A percentile compares a stretch with the other conserved stretches of the same genome.
Evolutionary conservation across 176 grass and related monocot species (phyloP).

Genomic region (Melocanna baccifera): DNA sequence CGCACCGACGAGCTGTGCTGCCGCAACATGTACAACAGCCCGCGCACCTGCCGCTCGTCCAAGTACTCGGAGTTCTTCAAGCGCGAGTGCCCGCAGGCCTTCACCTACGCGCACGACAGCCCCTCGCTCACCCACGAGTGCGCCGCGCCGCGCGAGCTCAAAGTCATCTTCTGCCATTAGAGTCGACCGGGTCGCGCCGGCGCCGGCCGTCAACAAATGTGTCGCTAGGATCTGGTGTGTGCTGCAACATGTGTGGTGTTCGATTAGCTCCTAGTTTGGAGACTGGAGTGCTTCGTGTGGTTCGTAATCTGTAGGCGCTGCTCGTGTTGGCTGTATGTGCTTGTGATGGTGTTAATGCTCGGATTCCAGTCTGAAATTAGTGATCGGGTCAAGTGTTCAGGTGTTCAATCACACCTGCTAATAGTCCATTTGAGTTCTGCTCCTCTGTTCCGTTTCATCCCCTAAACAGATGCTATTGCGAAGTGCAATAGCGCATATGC

Average conservation of each 20-base stretch:
- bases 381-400: not conserved
- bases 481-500: not conserved
- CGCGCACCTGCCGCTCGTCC: conserved; percentile 63
- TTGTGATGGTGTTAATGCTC: not conserved
- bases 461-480: not conserved
- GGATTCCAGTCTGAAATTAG: conserved; percentile 9
- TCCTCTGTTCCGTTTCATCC: not conserved
- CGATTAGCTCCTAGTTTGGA: not conserved
- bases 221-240: not conserved
- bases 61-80: conserved; percentile 95
- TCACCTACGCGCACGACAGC: conserved; percentile 91
- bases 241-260: conserved; percentile 5
- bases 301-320: not conserved
- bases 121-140: conserved; percentile 76
- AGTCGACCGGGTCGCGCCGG: not conserved
- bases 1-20: conserved; percentile 89
- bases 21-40: conserved; percentile 82
- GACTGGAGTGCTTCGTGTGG: not conserved
- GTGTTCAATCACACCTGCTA: not conserved
- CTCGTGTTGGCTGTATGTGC: not conserved
- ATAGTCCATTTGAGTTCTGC: not conserved
- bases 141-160: conserved; percentile 83
- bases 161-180: conserved; percentile 99
- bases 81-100: conserved; percentile 78
- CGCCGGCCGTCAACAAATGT: not conserved